Evolutionary conservation across 2,329 filamentous ascomycete species (phyloP), one percentile per base, ranked within the genome.

Genomic region (Exophiala spinifera): DNA sequence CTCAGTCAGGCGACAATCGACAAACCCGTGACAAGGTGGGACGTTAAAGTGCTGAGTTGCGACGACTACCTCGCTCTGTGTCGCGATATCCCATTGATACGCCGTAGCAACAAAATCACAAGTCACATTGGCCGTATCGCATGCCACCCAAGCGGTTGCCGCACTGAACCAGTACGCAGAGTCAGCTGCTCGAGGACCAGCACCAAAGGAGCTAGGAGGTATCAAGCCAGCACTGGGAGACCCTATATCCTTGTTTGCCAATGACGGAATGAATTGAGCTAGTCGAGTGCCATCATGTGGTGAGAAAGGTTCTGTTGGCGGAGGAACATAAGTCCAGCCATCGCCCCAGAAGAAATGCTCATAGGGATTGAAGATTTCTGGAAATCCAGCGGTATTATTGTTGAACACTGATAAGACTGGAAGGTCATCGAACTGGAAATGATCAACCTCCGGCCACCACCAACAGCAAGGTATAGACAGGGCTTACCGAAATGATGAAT

Each of bases 101-200:
- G 72, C 76, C 1, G 72, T 75, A 48, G 78, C 71, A 51, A 71
- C 72, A 31, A 69, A 46, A 37, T 61, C 56, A 49, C 58, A 80
- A 63, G 21, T 65, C 28, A 11, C 28, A 31, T 65, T 63, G 74
- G 76, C n/a, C 68, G 56, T 72, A 42, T 76, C 72, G 60, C 79
- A 80, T 8, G 74, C 76, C 47, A 80, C 71, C 59, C 69, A 76
- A 1, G 69, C 75, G 37, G 69, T 72, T 53, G 70, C 69, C 2
- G 75, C 74, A 61, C 79, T 70, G 68, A 81, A 80, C 73, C 76
- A 79, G 68, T 75, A 80, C 8, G 72, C 71, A 10, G 70, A 63
- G 46, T 74, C 67, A 23, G 65, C 66, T 10, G 72, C 70, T 11
- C 71, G 72, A 23, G 70, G 69, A 2, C 76, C 76, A 8, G 74